A percentile compares a stretch with the other conserved stretches of the same genome.
These are phyloP conservation scores for Kondoa malvinella DNA, from an alignment of 768 basidiomycete genomes.

Conservation along the genomic window DNA sequence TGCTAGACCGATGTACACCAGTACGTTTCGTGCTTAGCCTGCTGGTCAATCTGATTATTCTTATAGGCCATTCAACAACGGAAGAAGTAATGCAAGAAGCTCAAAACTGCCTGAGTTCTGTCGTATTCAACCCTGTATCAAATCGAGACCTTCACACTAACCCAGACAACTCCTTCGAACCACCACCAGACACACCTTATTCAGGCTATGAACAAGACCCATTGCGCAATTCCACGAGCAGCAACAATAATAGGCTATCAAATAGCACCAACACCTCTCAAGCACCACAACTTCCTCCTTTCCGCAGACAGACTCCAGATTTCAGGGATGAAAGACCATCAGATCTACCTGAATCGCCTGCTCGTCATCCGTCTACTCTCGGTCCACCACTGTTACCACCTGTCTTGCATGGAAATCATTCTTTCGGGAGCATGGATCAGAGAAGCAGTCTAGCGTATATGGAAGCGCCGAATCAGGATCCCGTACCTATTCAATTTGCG, in stretches of 20 bases:
- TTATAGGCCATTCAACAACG: conserved; percentile 29
- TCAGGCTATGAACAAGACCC: neutral
- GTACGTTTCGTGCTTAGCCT: conserved; percentile 13
- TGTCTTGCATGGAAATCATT: neutral
- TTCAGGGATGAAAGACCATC: neutral
- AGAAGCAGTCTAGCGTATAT: conserved; percentile 21
- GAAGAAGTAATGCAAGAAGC: conserved; percentile 32
- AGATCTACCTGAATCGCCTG: neutral
- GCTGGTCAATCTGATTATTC: neutral
- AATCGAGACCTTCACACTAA: neutral
- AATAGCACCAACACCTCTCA: neutral
- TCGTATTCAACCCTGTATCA: conserved; percentile 22
- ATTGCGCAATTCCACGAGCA: neutral
- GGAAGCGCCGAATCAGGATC: conserved; percentile 11
- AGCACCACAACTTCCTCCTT: neutral
- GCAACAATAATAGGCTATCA: neutral
- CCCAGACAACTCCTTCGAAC: neutral
- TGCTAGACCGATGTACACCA: conserved; percentile 32
- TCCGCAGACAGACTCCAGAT: neutral
- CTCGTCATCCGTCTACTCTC: neutral
- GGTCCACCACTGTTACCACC: neutral
- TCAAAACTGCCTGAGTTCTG: conserved; percentile 30
- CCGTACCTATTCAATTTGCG: neutral
- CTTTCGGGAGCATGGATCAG: conserved; percentile 1
- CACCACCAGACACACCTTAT: neutral